These are phyloP conservation scores for Ophiorrhiza pumila DNA, from an alignment of 257 asterid species.

Conservation along the genomic window DNA sequence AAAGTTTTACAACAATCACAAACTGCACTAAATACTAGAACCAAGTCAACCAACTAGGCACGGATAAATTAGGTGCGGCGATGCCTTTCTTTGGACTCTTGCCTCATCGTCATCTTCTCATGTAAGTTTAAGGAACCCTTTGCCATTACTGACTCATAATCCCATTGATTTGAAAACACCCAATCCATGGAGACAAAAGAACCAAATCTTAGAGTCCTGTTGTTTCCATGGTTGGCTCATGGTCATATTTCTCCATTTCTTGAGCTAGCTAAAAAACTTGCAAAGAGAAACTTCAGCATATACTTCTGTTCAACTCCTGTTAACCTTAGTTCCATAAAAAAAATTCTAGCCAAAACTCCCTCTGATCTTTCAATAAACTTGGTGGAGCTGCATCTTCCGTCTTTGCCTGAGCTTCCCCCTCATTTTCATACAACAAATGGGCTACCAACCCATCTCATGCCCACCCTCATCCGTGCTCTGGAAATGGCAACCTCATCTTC, in stretches of 20 bases:
- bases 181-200: conserved; percentile 21
- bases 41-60: too few relatives aligned
- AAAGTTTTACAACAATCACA: too few relatives aligned
- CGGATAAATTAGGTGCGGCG: too few relatives aligned
- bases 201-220: conserved; percentile 19
- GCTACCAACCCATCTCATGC: conserved; percentile 24
- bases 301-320: conserved; percentile 45
- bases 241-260: conserved; percentile 42
- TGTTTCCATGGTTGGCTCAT: conserved; percentile 56
- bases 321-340: conserved; percentile 36
- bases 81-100: conserved; percentile 3
- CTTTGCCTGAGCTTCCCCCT: conserved; percentile 30
- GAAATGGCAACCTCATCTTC: conserved; percentile 31
- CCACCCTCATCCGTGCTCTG: conserved; percentile 33
- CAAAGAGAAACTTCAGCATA: conserved; percentile 30
- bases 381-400: conserved; percentile 38
- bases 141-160: not conserved
- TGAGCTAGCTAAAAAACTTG: conserved; percentile 48
- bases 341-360: conserved; percentile 18
- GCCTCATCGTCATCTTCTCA: not conserved
- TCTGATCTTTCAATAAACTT: conserved; percentile 23
- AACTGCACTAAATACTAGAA: too few relatives aligned
- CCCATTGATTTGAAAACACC: not conserved
- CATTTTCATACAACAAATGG: conserved; percentile 13
- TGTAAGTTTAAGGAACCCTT: not conserved